These are phyloP conservation scores for Hymenoscyphus salicellus DNA, from an alignment of 2,329 filamentous ascomycete species.

Conservation along the genomic window DNA sequence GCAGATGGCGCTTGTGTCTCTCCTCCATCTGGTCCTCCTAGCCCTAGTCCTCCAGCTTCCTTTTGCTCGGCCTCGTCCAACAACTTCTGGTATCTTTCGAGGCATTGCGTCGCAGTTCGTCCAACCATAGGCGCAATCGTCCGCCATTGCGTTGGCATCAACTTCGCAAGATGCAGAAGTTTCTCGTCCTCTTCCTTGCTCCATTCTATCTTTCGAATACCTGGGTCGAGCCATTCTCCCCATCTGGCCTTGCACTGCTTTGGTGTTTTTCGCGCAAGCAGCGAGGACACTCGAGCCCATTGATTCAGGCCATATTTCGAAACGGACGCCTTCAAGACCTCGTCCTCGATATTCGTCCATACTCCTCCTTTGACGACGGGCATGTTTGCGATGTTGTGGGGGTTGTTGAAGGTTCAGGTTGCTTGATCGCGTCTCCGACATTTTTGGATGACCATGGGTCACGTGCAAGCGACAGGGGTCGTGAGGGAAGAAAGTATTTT, in stretches of 20 bases:
- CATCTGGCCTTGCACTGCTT: slow-evolving; percentile 99
- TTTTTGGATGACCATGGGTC: too few relatives aligned
- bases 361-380: slow-evolving; percentile 72
- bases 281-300: slow-evolving; percentile 96
- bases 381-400: slow-evolving; percentile 47
- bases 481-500: too few relatives aligned
- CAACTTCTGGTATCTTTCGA: slow-evolving; percentile 94
- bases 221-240: slow-evolving; percentile 97
- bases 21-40: slow-evolving; percentile 81
- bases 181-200: slow-evolving; percentile 98
- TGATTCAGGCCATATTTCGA: slow-evolving; percentile 95
- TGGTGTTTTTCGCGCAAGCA: slow-evolving; percentile 93
- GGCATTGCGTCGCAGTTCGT: slow-evolving; percentile 91
- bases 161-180: slow-evolving; percentile 89
- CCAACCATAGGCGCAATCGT: slow-evolving; percentile 97
- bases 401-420: slow-evolving; percentile 2
- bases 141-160: slow-evolving; percentile 99
- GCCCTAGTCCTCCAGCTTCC: slow-evolving; percentile 74
- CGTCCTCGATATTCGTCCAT: slow-evolving; percentile 80
- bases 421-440: background rate
- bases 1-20: slow-evolving; percentile 85
- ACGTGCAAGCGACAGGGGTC: too few relatives aligned
- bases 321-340: slow-evolving; percentile 85
- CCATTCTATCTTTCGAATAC: slow-evolving; percentile 99
- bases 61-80: slow-evolving; percentile 92